These are phyloP conservation scores for Fusarium domesticum DNA, from an alignment of 2,329 filamentous ascomycete genomes.

Conservation along the genomic window DNA sequence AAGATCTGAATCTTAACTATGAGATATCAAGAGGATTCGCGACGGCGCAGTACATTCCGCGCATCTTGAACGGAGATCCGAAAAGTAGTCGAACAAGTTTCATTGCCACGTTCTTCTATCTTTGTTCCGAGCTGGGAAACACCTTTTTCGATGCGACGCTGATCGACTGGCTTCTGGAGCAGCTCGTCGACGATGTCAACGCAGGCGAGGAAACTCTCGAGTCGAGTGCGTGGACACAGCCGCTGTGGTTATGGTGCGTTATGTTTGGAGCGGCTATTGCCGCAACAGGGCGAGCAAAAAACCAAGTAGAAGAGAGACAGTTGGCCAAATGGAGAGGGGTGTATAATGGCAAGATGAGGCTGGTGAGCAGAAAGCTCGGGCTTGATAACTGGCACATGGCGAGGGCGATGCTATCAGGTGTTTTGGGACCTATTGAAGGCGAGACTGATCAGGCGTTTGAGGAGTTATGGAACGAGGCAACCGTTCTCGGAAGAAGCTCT, in stretches of 20 bases:
- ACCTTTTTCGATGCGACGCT: constrained; percentile 42
- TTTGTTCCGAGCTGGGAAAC: constrained; percentile 44
- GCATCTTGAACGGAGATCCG: constrained; percentile 35
- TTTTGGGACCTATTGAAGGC: constrained; percentile 41
- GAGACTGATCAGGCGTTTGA: constrained; percentile 40
- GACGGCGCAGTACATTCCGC: constrained; percentile 33
- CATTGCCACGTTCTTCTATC: constrained; percentile 47
- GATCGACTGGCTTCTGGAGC: constrained; percentile 45
- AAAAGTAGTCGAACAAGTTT: constrained; percentile 44
- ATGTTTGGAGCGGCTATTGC: constrained; percentile 45
- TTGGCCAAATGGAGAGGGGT: constrained; percentile 37
- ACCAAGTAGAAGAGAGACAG: constrained; percentile 36
- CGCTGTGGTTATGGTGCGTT: constrained; percentile 46
- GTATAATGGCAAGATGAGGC: constrained; percentile 41
- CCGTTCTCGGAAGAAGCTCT: constrained; percentile 16
- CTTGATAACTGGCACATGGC: constrained; percentile 40
- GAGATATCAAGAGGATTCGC: constrained; percentile 37
- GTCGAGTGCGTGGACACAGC: constrained; percentile 41
- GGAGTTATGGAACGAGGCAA: constrained; percentile 42
- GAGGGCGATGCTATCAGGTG: constrained; percentile 36
- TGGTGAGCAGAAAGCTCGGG: constrained; percentile 38
- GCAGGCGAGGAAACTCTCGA: constrained; percentile 40
- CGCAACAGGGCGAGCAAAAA: constrained; percentile 36
- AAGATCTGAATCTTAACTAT: constrained; percentile 36
- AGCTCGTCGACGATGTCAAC: constrained; percentile 43